A percentile compares a stretch with the other conserved stretches of the same genome.
Evolutionary conservation across 2,329 filamentous ascomycete species (phyloP).

Genomic region (Exophiala oligosperma): DNA sequence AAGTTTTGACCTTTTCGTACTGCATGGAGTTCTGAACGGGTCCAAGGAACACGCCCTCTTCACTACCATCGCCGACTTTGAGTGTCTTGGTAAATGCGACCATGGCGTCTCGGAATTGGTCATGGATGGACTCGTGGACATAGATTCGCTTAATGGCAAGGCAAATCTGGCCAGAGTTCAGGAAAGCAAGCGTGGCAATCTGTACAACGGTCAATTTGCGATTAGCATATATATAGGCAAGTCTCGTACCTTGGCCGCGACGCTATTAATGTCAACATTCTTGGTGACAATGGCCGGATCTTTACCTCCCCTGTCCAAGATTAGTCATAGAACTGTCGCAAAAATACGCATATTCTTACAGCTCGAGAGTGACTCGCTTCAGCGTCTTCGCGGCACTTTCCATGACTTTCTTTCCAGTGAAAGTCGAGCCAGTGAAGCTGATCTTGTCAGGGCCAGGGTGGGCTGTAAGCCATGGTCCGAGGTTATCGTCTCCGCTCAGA

Average conservation of each 20-base stretch:
- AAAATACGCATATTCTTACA: slow-evolving; percentile 33
- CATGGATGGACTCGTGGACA: slow-evolving; percentile 57
- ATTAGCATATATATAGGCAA: not conserved
- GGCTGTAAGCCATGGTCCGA: slow-evolving; percentile 60
- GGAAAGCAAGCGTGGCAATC: slow-evolving; percentile 52
- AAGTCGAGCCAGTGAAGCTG: slow-evolving; percentile 62
- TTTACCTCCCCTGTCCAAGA: slow-evolving; percentile 52
- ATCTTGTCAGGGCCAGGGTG: slow-evolving; percentile 64
- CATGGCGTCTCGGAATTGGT: slow-evolving; percentile 49
- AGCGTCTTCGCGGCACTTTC: slow-evolving; percentile 56
- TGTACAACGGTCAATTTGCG: slow-evolving; percentile 1
- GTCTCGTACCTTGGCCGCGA: slow-evolving; percentile 43
- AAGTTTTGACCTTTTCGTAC: slow-evolving; percentile 59
- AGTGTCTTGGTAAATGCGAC: slow-evolving; percentile 40
- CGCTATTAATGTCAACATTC: slow-evolving; percentile 57
- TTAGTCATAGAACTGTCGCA: slow-evolving; percentile 1
- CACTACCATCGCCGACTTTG: slow-evolving; percentile 35
- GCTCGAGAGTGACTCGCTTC: slow-evolving; percentile 62
- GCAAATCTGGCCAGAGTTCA: slow-evolving; percentile 61
- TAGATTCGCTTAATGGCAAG: slow-evolving; percentile 58
- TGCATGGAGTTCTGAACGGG: slow-evolving; percentile 68
- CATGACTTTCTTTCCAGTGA: slow-evolving; percentile 63
- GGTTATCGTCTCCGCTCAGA: slow-evolving; percentile 59
- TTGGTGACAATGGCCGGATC: slow-evolving; percentile 60
- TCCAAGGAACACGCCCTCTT: slow-evolving; percentile 54